Evolutionary conservation across 2,329 filamentous ascomycete genomes (phyloP).

Genomic region (Amesomyces nigricolor): DNA sequence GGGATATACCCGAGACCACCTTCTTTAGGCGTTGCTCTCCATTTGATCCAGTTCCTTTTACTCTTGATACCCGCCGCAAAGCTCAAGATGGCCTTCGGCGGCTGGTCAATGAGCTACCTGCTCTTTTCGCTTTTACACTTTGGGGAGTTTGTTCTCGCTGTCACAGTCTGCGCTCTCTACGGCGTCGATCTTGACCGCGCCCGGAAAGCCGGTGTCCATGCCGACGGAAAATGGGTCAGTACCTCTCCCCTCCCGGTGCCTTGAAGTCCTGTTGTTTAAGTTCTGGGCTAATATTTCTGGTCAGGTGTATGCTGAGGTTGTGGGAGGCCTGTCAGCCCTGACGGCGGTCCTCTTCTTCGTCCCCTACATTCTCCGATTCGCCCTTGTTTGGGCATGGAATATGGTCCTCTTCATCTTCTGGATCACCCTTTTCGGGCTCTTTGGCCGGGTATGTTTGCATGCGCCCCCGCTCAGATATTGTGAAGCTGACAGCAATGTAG

Average conservation of each 20-base stretch:
- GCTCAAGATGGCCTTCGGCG: neutral
- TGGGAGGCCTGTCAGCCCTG: constrained; percentile 59
- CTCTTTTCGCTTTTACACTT: constrained; percentile 62
- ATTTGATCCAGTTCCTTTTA: neutral
- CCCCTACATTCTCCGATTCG: constrained; percentile 52
- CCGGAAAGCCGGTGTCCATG: constrained; percentile 42
- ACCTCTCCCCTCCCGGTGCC: no score
- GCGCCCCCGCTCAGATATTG: neutral
- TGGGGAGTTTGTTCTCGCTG: constrained; percentile 67
- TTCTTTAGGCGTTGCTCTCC: no score
- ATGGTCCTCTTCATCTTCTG: constrained; percentile 69
- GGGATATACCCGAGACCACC: no score
- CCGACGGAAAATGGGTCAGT: constrained; percentile 65
- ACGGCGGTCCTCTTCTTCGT: constrained; percentile 62
- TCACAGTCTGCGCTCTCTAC: constrained; percentile 76
- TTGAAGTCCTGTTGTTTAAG: neutral
- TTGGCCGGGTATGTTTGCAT: constrained; percentile 53
- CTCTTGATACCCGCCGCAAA: neutral
- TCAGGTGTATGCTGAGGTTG: constrained; percentile 66
- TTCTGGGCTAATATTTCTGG: neutral
- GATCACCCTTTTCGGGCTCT: constrained; percentile 77
- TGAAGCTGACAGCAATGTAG: constrained; percentile 26
- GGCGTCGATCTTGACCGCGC: constrained; percentile 59
- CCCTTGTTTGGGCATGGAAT: constrained; percentile 61
- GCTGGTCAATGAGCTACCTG: constrained; percentile 43